Conservation (phyloP, 2,329 filamentous ascomycete species). For the Didymella exigua region DNA sequence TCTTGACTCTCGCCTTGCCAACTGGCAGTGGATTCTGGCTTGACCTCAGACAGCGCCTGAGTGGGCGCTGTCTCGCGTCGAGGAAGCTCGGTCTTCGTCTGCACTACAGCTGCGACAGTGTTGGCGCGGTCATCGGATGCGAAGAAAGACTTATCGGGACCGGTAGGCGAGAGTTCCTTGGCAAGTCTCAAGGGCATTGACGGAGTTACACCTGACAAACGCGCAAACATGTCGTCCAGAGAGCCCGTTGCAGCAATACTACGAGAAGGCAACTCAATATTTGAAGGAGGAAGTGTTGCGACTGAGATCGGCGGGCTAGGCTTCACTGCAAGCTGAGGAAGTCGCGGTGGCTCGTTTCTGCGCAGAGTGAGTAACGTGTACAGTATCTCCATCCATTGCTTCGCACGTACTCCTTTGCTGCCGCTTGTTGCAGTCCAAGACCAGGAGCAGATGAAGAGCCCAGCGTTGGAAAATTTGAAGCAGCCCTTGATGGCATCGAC, state of each 20-base stretch:
- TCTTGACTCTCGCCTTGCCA: neutral
- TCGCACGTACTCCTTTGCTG: conserved; percentile 23
- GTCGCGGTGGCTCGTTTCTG: neutral
- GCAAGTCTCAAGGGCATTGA: neutral
- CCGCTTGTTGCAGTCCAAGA: conserved; percentile 11
- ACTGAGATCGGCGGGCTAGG: neutral
- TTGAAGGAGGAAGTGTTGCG: neutral
- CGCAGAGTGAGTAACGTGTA: too few species aligned
- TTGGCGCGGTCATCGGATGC: conserved; percentile 5
- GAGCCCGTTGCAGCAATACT: conserved; percentile 2
- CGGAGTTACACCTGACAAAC: conserved; percentile 14
- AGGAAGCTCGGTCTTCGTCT: neutral
- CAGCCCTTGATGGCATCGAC: neutral
- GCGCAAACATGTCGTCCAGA: conserved; percentile 30
- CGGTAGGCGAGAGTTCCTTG: neutral
- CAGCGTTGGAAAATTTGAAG: neutral
- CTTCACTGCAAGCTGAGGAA: neutral
- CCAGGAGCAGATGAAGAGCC: neutral
- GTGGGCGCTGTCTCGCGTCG: neutral
- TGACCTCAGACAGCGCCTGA: neutral
- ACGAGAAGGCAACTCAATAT: conserved; percentile 4
- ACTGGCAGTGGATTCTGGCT: too few species aligned
- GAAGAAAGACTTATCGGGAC: conserved; percentile 10
- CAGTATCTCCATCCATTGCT: too few species aligned
- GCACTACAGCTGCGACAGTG: neutral